Conservation (phyloP, 2,329 filamentous ascomycete species). For the Epicoccum sorghinum region DNA sequence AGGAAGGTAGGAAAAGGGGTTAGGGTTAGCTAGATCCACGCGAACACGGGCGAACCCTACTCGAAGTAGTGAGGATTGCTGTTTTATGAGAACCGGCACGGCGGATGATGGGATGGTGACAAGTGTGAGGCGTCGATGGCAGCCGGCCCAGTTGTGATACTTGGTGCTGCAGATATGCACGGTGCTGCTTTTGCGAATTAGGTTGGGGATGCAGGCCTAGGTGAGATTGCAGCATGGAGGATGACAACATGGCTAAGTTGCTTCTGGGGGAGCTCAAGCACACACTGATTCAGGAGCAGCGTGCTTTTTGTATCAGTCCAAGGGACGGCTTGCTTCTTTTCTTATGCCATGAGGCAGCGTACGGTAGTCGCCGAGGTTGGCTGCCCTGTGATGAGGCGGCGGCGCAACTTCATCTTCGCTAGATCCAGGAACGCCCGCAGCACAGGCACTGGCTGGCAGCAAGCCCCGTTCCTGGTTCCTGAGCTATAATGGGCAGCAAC, state of each 20-base stretch:
- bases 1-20: slow-evolving; percentile 8
- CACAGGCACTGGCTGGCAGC: background rate
- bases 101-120: slow-evolving; percentile 6
- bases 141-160: background rate
- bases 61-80: slow-evolving; percentile 5
- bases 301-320: background rate
- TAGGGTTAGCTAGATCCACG: slow-evolving; percentile 2
- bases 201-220: background rate
- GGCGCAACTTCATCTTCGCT: slow-evolving; percentile 3
- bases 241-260: background rate
- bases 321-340: slow-evolving; percentile 10
- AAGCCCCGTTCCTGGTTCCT: slow-evolving; percentile 1
- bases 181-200: slow-evolving; percentile 7
- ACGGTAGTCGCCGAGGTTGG: slow-evolving; percentile 5
- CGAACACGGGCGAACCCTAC: slow-evolving; percentile 17
- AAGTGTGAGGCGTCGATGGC: slow-evolving; percentile 10
- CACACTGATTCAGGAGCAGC: background rate
- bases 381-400: slow-evolving; percentile 8
- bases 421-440: slow-evolving; percentile 1
- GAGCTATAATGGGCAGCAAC: slow-evolving; percentile 3
- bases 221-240: background rate
- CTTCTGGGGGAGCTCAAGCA: background rate
- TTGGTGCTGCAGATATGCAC: background rate
- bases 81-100: slow-evolving; percentile 1
- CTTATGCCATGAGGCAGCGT: background rate